Percentiles rank a stretch among this genome's conserved stretches.
Conservation (phyloP, 78 protist genomes). For the Blattamonas nauphoetae region DNA sequence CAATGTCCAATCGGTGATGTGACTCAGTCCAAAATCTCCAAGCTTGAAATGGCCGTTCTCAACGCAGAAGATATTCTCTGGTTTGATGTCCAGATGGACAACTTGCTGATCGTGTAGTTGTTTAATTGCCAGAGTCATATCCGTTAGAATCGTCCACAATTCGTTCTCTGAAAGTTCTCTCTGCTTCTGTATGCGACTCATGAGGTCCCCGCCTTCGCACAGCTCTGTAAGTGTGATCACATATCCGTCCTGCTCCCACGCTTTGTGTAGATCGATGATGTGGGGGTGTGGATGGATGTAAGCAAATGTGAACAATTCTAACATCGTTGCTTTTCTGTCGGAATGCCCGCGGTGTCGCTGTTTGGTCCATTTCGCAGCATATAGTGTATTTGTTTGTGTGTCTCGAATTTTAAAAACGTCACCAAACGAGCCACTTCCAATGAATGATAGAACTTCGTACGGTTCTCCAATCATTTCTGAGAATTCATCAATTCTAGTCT, state of each 20-base stretch:
- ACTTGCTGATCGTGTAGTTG: slow-evolving; percentile 49
- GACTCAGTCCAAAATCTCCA: slow-evolving; percentile 63
- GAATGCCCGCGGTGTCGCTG: background rate
- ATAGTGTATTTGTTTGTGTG: background rate
- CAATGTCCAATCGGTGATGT: slow-evolving; percentile 5
- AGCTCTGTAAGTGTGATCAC: slow-evolving; percentile 54
- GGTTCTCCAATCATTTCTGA: no score
- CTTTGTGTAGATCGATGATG: slow-evolving; percentile 27
- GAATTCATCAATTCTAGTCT: no score
- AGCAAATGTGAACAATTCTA: slow-evolving; percentile 30
- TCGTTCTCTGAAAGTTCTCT: slow-evolving; percentile 25
- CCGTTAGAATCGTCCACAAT: slow-evolving; percentile 45
- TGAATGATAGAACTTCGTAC: no score
- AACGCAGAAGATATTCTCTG: slow-evolving; percentile 57
- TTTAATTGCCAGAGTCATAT: slow-evolving; percentile 46
- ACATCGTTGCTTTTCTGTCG: slow-evolving; percentile 17
- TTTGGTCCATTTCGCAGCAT: background rate
- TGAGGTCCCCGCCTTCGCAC: slow-evolving; percentile 42
- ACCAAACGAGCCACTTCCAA: background rate
- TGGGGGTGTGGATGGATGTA: slow-evolving; percentile 34
- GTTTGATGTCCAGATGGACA: slow-evolving; percentile 67
- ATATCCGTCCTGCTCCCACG: slow-evolving; percentile 50
- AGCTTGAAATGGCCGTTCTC: slow-evolving; percentile 46
- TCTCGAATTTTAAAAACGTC: background rate
- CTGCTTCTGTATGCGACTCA: slow-evolving; percentile 15